Conservation (phyloP, 2,329 filamentous ascomycete species). For the Parastagonospora avenae region DNA sequence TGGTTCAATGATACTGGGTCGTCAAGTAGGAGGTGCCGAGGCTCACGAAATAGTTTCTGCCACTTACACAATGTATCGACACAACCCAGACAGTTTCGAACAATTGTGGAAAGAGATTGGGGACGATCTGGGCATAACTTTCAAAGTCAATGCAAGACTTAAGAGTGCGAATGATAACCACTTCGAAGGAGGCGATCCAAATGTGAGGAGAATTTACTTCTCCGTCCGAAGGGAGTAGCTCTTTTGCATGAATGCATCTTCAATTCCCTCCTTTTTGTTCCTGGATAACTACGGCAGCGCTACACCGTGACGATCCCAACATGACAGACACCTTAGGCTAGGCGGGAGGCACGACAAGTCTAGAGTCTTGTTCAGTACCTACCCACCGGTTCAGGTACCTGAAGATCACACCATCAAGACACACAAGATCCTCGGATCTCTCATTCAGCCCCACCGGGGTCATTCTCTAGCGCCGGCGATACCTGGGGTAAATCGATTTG, state of each 20-base stretch:
- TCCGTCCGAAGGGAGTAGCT: conserved; percentile 25
- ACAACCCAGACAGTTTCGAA: conserved; percentile 42
- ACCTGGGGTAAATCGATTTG: conserved; percentile 20
- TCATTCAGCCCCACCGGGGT: neutral
- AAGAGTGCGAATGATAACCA: conserved; percentile 10
- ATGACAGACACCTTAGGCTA: neutral
- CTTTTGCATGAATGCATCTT: neutral
- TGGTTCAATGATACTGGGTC: conserved; percentile 58
- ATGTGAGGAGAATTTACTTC: conserved; percentile 28
- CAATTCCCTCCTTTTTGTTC: no score
- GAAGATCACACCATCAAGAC: neutral
- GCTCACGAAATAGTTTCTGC: conserved; percentile 22
- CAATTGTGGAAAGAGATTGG: conserved; percentile 49
- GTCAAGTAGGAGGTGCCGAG: conserved; percentile 52
- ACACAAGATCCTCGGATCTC: neutral
- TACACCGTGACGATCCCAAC: neutral
- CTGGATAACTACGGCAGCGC: no score
- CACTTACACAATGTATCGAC: conserved; percentile 32
- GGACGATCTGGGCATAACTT: conserved; percentile 31
- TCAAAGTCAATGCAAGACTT: conserved; percentile 25
- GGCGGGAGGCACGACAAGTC: neutral
- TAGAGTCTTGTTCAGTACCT: neutral
- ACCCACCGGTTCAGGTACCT: conserved; percentile 1
- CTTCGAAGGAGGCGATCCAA: conserved; percentile 16
- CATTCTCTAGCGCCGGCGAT: neutral